These are phyloP conservation scores for Brassica cretica DNA, from an alignment of 345 rosid genomes.

Conservation along the genomic window DNA sequence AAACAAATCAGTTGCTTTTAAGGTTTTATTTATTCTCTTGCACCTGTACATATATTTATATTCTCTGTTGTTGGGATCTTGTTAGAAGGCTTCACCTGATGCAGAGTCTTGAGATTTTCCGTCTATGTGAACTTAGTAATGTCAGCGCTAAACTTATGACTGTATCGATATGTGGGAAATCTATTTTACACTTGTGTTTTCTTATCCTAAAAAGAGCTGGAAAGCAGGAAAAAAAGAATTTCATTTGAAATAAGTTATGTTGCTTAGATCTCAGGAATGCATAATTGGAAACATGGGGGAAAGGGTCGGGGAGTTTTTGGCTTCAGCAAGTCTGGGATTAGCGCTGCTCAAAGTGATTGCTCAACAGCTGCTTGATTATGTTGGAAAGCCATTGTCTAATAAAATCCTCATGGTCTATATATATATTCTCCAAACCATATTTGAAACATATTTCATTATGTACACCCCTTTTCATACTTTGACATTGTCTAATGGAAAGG, in stretches of 20 bases:
- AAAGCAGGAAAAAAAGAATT: background rate
- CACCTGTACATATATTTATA: background rate
- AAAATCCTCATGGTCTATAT: constrained; percentile 69
- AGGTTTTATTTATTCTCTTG: constrained; percentile 48
- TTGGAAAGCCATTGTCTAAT: constrained; percentile 86
- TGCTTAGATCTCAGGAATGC: constrained; percentile 75
- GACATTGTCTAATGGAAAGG: constrained; percentile 92
- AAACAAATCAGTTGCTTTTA: constrained; percentile 57
- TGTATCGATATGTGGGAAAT: constrained; percentile 43
- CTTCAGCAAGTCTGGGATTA: constrained; percentile 88
- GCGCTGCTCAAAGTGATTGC: constrained; percentile 70
- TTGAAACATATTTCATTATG: background rate
- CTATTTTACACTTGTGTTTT: background rate
- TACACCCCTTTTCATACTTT: background rate
- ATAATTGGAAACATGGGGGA: constrained; percentile 76
- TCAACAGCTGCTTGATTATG: constrained; percentile 80
- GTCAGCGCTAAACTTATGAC: constrained; percentile 76
- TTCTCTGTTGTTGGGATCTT: background rate
- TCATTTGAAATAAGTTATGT: background rate
- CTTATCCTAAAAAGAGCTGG: constrained; percentile 1
- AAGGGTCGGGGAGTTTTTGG: constrained; percentile 83
- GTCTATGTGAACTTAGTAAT: constrained; percentile 67
- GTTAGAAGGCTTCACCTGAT: constrained; percentile 26
- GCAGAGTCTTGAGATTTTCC: constrained; percentile 83
- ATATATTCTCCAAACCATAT: constrained; percentile 1